Conservation (phyloP, 768 basidiomycete genomes). For the Pleurotus giganteus region DNA sequence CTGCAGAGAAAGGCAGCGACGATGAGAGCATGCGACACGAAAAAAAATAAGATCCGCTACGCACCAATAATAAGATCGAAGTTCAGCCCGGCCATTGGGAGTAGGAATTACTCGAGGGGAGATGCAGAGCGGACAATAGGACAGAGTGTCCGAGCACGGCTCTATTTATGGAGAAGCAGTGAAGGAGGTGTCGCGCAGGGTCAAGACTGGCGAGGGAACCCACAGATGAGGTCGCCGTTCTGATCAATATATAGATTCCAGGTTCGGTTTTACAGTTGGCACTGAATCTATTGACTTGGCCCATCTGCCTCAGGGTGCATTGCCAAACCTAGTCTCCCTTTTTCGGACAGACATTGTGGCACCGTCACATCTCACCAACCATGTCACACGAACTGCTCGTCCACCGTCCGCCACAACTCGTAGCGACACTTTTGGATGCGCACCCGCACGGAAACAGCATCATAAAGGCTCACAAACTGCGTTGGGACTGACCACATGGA, state of each 20-base stretch:
- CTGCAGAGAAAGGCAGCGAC: constrained; percentile 10
- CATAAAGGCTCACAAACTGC: too few relatives aligned
- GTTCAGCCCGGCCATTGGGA: constrained; percentile 4
- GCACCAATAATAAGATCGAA: constrained; percentile 6
- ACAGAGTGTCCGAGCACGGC: background rate
- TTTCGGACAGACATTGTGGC: background rate
- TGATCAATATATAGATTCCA: constrained; percentile 8
- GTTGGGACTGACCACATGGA: too few relatives aligned
- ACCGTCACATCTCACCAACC: background rate
- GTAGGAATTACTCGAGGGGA: background rate
- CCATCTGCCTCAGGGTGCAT: background rate
- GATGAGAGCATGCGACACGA: background rate
- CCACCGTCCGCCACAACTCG: too few relatives aligned
- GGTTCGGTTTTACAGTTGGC: background rate
- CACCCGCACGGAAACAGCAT: too few relatives aligned
- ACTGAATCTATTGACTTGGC: background rate
- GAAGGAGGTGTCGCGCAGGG: background rate
- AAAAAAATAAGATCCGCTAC: background rate
- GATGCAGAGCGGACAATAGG: background rate
- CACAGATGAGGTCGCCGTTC: constrained; percentile 3
- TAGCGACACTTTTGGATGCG: too few relatives aligned
- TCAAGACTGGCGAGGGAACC: background rate
- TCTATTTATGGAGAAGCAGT: constrained; percentile 1
- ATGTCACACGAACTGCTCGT: too few relatives aligned
- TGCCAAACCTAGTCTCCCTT: background rate